Conservation (phyloP, 75 land plant species). For the Selaginella moellendorffii region DNA sequence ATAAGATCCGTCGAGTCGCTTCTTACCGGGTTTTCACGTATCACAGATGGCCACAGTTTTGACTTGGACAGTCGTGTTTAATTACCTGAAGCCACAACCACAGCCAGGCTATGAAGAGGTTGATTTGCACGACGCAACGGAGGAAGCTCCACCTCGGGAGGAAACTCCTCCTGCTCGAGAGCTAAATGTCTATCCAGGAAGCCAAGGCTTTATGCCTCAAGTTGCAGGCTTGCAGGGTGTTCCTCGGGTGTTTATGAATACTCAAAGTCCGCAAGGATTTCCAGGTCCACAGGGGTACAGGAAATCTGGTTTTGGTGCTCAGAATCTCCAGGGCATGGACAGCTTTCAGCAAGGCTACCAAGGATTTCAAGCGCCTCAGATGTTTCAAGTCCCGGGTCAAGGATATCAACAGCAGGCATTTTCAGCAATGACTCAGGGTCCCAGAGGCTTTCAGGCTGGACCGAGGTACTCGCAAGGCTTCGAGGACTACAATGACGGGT, state of each 20-base stretch:
- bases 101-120: neutral
- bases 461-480: neutral
- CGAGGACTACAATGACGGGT: too few relatives aligned
- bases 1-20: neutral
- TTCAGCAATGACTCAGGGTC: neutral
- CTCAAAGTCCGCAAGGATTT: neutral
- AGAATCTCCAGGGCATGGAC: too few relatives aligned
- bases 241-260: too few relatives aligned
- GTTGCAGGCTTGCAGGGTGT: neutral
- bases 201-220: neutral
- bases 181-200: neutral
- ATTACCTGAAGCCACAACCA: constrained; percentile 11
- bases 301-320: too few relatives aligned
- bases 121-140: neutral
- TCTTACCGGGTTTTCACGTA: neutral
- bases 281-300: too few relatives aligned
- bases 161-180: neutral
- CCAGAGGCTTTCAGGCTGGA: neutral
- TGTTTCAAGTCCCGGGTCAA: too few relatives aligned
- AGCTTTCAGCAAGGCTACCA: neutral
- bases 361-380: neutral
- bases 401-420: neutral
- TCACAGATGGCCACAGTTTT: constrained; percentile 58
- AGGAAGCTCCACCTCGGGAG: neutral
- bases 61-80: constrained; percentile 56